A percentile compares a stretch with the other conserved stretches of the same genome.
These are phyloP conservation scores for Verbena officinalis DNA, from an alignment of 257 asterid genomes.

Conservation along the genomic window DNA sequence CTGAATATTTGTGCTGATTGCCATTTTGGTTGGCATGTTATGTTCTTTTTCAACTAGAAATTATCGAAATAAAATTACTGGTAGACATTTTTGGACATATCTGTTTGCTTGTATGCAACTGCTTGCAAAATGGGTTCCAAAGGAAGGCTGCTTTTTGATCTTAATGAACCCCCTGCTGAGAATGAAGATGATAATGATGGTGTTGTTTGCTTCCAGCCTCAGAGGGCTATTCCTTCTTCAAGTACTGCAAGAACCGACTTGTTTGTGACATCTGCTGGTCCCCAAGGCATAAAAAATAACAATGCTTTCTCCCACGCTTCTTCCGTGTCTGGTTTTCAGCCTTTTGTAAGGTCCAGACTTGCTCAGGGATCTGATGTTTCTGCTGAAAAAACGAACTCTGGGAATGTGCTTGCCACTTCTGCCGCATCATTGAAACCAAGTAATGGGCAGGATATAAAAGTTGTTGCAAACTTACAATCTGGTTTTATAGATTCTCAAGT, in stretches of 20 bases:
- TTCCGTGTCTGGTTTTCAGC: conserved; percentile 95
- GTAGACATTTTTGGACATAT: conserved; percentile 44
- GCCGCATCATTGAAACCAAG: conserved; percentile 44
- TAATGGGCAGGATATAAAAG: conserved; percentile 46
- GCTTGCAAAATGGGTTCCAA: conserved; percentile 87
- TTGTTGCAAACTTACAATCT: conserved; percentile 43
- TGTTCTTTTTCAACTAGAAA: conserved; percentile 50
- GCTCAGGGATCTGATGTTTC: conserved; percentile 46
- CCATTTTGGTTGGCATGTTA: conserved; percentile 52
- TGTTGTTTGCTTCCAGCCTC: conserved; percentile 78
- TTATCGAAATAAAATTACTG: conserved; percentile 41
- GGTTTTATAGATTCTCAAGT: conserved; percentile 42
- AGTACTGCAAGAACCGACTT: conserved; percentile 65
- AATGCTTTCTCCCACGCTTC: conserved; percentile 94
- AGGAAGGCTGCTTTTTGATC: conserved; percentile 92
- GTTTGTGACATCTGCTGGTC: conserved; percentile 58
- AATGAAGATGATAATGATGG: conserved; percentile 73
- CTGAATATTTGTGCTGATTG: conserved; percentile 41
- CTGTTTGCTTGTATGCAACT: conserved; percentile 63
- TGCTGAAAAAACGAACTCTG: conserved; percentile 39
- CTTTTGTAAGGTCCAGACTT: conserved; percentile 73
- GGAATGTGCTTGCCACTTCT: conserved; percentile 33
- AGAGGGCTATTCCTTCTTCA: conserved; percentile 87
- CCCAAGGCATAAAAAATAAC: conserved; percentile 84
- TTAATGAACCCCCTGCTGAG: conserved; percentile 92